Base-by-base conservation (phyloP, 75 land plant species). In the Picea sitchensis region DNA sequence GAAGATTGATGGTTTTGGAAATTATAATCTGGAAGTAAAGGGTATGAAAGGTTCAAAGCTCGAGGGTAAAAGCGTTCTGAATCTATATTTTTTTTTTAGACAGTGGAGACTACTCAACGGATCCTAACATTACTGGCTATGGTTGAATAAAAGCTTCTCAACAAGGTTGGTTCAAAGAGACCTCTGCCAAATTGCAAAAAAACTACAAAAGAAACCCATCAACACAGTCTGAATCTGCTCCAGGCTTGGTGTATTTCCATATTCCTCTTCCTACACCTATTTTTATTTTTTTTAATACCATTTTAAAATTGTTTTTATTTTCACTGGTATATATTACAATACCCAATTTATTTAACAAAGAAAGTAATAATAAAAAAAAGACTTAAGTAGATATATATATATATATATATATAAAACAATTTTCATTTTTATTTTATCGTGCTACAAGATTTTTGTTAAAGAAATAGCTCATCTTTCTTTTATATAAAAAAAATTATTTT, bases 91-190 rank as follows among this genome's bases (percentile, higher is more conserved):
- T 72, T 67, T 84, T 95, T 72, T 47, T 95, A 59, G 98, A 95
- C 60, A 95, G 98, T 79, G 98, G 96, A 9, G 96, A 93, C 77
- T 89, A 95, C 79, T 90, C 94, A 26, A 88, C 86, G 0, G 90
- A 88, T 59, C 79, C 94, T 4, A 58, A 74, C n/a, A 80, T 93
- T 32, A 63, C 71, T 41, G 92, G 94, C 3, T 95, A 95, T 86
- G 96, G 89, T 20, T 95, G 98, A 96, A 89, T 95, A 56, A 94
- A 91, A 58, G 76, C 86, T 14, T 90, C 90, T 38, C 98, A 95
- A 77, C 90, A 90, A 80, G n/a, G 78, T 9, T 95, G 96, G 98
- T 87, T 93, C 75, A 81, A 87, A 51, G 75, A 76, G 3, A 85
- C 91, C 23, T 89, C 96, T 57, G 79, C 64, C 23, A 77, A 78